These are phyloP conservation scores for Gnetum montanum DNA, from an alignment of 75 land plant species.

Conservation along the genomic window DNA sequence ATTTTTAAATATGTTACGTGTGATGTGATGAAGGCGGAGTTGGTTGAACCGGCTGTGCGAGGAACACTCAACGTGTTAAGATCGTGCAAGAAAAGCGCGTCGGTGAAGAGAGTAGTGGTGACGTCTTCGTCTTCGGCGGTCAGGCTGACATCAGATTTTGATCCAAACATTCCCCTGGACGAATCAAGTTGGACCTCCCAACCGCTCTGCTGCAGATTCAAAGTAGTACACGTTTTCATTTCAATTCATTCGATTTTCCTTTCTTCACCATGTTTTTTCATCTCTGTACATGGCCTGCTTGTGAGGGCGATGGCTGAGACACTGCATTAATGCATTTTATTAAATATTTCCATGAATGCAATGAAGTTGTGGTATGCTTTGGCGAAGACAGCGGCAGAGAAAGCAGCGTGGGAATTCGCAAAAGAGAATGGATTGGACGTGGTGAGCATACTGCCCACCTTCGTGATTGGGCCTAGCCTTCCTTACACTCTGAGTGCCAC, in stretches of 20 bases:
- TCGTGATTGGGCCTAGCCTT: constrained; percentile 75
- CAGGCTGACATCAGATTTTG: constrained; percentile 49
- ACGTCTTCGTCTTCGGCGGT: constrained; percentile 87
- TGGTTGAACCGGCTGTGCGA: constrained; percentile 67
- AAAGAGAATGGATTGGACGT: constrained; percentile 54
- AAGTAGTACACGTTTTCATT: constrained; percentile 19
- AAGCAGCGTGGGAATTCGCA: constrained; percentile 88
- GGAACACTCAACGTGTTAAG: constrained; percentile 90
- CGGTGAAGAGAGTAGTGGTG: constrained; percentile 70
- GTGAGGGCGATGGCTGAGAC: no score
- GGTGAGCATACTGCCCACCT: constrained; percentile 71
- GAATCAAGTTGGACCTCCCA: constrained; percentile 76
- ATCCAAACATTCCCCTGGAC: constrained; percentile 49
- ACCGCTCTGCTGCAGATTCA: constrained; percentile 46
- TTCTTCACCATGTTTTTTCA: no score
- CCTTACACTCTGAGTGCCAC: constrained; percentile 51
- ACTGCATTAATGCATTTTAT: no score
- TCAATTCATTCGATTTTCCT: background rate
- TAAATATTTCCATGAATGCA: no score
- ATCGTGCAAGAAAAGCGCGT: constrained; percentile 65
- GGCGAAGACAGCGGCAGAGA: constrained; percentile 76
- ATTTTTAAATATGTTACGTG: no score
- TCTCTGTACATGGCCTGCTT: no score
- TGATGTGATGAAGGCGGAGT: constrained; percentile 70
- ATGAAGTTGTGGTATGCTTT: constrained; percentile 91